Evolutionary conservation across 2,329 filamentous ascomycete species (phyloP), one percentile per base, ranked within the genome.

Genomic region (Nannizziopsis arthrosporioides): DNA sequence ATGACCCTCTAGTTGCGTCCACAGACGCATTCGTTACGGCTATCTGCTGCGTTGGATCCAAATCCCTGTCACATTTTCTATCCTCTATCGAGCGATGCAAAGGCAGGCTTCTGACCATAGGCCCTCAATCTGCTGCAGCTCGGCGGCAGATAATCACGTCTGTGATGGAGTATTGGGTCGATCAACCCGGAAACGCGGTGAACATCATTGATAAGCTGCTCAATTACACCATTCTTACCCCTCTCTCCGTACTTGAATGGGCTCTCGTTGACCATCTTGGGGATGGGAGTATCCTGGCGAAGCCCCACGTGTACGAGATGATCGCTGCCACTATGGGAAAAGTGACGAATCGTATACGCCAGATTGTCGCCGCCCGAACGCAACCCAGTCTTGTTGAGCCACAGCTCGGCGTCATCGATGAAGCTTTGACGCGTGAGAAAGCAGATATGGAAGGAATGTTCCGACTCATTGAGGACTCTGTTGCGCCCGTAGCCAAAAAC

Each of bases 11-110:
- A 36, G 78, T 94, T 12, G 75, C 82, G n/a, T 92, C 86, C 54
- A 94, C 88, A 3, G 92, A 96, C 62, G 88, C 88, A 36, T 94
- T 94, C 61, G 82, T 94, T 61, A 98, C 90, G 0, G 82, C 86
- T 15, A 89, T 98, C 56, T 92, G 90, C 70, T 92, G 81, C 68
- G 82, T 95, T 42, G 92, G 92, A 39, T 89, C 86, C 54, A 98
- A 98, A 68, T 95, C 90, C 0, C 78, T 98, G 30, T 95, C 89
- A 10, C 92, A 98, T 65, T 87, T 95, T 3, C 78, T 98, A 12
- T 93, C 89, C 7, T 94, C 85, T 64, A 94, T 98, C 55, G 92
- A 98, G 66, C 84, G 92, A 50, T 90, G 84, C 68, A 94, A 94
- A 68, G 85, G 90, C 47, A 81, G 88, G 27, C 79, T 98, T 0